A percentile compares a stretch with the other conserved stretches of the same genome.
phyloP scores from a whole-genome alignment of 2,329 filamentous ascomycete genomes.

The Xylariaceae sp. region DNA sequence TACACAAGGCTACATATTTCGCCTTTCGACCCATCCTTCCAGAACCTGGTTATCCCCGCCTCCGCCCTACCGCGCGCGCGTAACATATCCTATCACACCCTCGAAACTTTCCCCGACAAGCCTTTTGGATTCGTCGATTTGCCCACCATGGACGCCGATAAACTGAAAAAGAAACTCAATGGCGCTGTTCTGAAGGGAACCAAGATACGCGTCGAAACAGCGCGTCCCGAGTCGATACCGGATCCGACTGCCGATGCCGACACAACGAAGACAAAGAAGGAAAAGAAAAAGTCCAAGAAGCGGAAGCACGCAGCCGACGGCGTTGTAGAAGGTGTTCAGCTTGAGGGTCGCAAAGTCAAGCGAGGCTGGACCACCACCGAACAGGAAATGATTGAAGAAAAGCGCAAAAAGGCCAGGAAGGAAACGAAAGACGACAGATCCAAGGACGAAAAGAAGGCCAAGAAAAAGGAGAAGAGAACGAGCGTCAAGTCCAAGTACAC shows the following conservation, averaged over 20 bases:
- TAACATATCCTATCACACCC: constrained; percentile 85
- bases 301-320: constrained; percentile 59
- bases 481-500: constrained; percentile 78
- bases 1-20: constrained; percentile 81
- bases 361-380: constrained; percentile 83
- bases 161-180: constrained; percentile 88
- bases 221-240: constrained; percentile 67
- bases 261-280: constrained; percentile 44
- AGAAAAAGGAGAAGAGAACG: constrained; percentile 61
- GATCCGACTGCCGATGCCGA: constrained; percentile 46
- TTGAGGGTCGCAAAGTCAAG: constrained; percentile 82
- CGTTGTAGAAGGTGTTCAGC: constrained; percentile 69
- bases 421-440: constrained; percentile 45
- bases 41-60: constrained; percentile 74
- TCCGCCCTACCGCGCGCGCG: constrained; percentile 70
- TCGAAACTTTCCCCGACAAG: constrained; percentile 89
- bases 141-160: constrained; percentile 82
- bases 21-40: constrained; percentile 78
- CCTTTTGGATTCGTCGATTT: constrained; percentile 91
- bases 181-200: constrained; percentile 82
- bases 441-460: constrained; percentile 53
- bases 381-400: constrained; percentile 55
- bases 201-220: constrained; percentile 86
- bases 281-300: constrained; percentile 55
- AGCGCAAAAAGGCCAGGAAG: constrained; percentile 52